Evolutionary conservation across 192 early-diverging fungal genomes (phyloP).

Genomic region (Pilobolus umbonatus): DNA sequence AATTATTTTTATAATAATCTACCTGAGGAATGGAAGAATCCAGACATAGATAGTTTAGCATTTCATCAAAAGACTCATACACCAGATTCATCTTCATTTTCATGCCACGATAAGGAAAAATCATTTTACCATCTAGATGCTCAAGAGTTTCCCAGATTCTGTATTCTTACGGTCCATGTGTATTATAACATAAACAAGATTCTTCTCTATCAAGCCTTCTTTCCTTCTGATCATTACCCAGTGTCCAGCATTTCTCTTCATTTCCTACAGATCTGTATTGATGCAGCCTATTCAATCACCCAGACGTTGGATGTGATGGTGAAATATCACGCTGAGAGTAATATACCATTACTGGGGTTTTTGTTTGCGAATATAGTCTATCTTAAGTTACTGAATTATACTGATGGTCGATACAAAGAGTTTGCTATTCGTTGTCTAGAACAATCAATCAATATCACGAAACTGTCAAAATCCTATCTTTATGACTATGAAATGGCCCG

Average conservation of each 20-base stretch:
- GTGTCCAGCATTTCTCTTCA: conserved; percentile 27
- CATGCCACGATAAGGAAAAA: background rate
- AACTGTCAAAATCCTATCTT: conserved; percentile 22
- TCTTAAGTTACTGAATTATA: conserved; percentile 28
- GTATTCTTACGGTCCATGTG: conserved; percentile 28
- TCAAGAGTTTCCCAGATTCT: conserved; percentile 19
- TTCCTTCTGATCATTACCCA: conserved; percentile 31
- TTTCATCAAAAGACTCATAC: conserved; percentile 1
- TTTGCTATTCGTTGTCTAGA: conserved; percentile 26
- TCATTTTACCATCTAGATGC: conserved; percentile 13
- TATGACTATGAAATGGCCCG: conserved; percentile 35
- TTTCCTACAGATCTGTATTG: conserved; percentile 28
- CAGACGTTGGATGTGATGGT: conserved; percentile 30
- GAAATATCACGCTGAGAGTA: conserved; percentile 29
- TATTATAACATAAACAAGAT: conserved; percentile 37
- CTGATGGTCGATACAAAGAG: conserved; percentile 17
- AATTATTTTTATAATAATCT: conserved; percentile 4
- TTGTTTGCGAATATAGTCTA: conserved; percentile 34
- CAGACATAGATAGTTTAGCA: conserved; percentile 5
- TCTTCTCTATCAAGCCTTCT: conserved; percentile 33
- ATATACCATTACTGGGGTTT: conserved; percentile 30
- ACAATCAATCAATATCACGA: conserved; percentile 26
- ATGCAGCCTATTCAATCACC: conserved; percentile 28
- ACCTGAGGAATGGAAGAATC: conserved; percentile 16
- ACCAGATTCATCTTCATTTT: too few relatives aligned